Evolutionary conservation across 73 alveolate genomes (phyloP).

Genomic region (Blepharisma japonicum): DNA sequence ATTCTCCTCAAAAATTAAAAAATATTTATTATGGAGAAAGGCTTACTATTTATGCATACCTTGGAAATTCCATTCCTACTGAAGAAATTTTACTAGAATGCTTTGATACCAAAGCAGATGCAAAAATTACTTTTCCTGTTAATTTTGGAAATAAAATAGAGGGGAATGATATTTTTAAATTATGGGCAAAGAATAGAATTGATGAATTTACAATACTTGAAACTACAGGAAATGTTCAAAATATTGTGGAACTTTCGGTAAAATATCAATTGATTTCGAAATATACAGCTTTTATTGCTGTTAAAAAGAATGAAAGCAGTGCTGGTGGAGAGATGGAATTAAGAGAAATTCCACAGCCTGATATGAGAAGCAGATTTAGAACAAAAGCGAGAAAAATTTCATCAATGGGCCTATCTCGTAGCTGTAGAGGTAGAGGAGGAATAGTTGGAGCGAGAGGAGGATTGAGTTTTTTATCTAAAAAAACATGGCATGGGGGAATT

Average conservation of each 20-base stretch:
- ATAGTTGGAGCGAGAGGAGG: neutral
- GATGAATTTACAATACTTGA: neutral
- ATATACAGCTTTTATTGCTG: neutral
- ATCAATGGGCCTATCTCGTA: neutral
- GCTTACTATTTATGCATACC: neutral
- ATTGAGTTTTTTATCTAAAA: neutral
- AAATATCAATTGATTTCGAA: neutral
- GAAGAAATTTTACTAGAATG: neutral
- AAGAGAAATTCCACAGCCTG: neutral
- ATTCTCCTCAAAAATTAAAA: neutral
- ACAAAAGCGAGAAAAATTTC: neutral
- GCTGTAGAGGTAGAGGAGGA: neutral
- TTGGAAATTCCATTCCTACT: neutral
- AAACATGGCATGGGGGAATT: neutral
- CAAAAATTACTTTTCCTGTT: neutral
- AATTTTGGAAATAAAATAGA: neutral
- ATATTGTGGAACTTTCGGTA: neutral
- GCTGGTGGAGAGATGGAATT: neutral
- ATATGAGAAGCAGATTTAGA: neutral
- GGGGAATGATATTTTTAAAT: neutral
- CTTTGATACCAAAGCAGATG: neutral
- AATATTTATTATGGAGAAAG: constrained; percentile 27
- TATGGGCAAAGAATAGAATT: neutral
- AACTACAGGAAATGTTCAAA: neutral
- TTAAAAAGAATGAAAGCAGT: neutral